These are phyloP conservation scores for Penicillium crustosum DNA, from an alignment of 2,329 filamentous ascomycete species.

Conservation along the genomic window DNA sequence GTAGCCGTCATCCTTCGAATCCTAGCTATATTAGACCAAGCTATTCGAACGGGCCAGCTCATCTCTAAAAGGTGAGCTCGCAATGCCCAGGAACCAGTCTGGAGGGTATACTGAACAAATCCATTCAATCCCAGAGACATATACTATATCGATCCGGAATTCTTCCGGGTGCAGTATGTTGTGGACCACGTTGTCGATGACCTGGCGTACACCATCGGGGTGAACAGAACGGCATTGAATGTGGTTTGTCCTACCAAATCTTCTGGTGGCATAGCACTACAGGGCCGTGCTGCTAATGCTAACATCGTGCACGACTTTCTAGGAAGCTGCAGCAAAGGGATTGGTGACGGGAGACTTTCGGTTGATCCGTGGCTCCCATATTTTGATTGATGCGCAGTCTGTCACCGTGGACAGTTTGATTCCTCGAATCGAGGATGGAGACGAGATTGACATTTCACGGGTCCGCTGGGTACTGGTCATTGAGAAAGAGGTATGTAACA, in stretches of 20 bases:
- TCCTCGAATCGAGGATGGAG: constrained; percentile 49
- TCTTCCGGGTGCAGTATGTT: constrained; percentile 58
- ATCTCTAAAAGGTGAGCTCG: constrained; percentile 57
- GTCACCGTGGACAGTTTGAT: constrained; percentile 51
- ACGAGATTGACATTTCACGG: constrained; percentile 46
- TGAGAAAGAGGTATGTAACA: constrained; percentile 59
- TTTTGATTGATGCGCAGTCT: constrained; percentile 42
- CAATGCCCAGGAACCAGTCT: background rate
- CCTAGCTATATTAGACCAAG: constrained; percentile 55
- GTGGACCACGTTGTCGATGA: constrained; percentile 63
- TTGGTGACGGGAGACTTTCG: constrained; percentile 40
- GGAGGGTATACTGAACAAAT: background rate
- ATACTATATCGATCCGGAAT: constrained; percentile 61
- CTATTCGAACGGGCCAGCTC: constrained; percentile 48
- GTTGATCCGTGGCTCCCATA: constrained; percentile 23
- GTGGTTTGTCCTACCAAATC: constrained; percentile 48
- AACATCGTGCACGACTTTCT: background rate
- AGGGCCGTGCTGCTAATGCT: background rate
- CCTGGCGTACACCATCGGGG: constrained; percentile 59
- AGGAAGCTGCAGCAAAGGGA: constrained; percentile 48
- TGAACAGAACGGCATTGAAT: constrained; percentile 56
- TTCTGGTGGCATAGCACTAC: background rate
- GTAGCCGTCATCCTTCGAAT: constrained; percentile 57
- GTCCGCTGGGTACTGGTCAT: constrained; percentile 61
- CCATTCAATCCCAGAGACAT: constrained; percentile 53